These are phyloP conservation scores for Penicillium mononematosum DNA, from an alignment of 495 filamentous ascomycete genomes.

Conservation along the genomic window DNA sequence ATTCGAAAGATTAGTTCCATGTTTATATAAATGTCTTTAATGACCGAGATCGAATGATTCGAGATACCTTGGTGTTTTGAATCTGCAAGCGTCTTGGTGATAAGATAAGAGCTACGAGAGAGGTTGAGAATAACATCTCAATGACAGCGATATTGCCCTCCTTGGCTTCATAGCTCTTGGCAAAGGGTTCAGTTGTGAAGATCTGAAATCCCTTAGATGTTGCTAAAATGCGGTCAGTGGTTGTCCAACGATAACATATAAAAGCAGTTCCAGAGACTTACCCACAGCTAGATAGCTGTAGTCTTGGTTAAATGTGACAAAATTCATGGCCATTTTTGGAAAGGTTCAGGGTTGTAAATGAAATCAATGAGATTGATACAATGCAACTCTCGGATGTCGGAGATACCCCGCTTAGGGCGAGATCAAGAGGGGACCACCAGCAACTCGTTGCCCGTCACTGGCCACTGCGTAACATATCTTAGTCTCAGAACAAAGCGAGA, in stretches of 20 bases:
- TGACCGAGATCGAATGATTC: not conserved
- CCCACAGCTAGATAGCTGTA: constrained; percentile 94
- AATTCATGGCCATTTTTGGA: constrained; percentile 76
- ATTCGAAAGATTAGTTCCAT: constrained; percentile 8
- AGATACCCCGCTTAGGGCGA: constrained; percentile 26
- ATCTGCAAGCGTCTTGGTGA: constrained; percentile 90
- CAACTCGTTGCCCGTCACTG: constrained; percentile 28
- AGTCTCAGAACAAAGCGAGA: not conserved
- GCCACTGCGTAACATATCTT: constrained; percentile 19
- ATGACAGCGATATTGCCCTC: constrained; percentile 91
- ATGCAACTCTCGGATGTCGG: constrained; percentile 17
- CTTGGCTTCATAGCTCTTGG: constrained; percentile 86
- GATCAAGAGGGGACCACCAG: constrained; percentile 16
- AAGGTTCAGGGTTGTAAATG: not conserved
- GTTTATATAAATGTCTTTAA: not conserved
- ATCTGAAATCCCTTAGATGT: constrained; percentile 91
- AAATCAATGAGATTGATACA: constrained; percentile 15
- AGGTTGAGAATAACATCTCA: constrained; percentile 99
- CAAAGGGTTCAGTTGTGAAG: constrained; percentile 93
- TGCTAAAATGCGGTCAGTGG: constrained; percentile 50
- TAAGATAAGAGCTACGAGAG: constrained; percentile 87
- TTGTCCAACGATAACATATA: not conserved
- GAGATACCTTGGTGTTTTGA: constrained; percentile 89
- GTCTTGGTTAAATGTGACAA: constrained; percentile 98
- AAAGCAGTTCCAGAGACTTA: constrained; percentile 36